These are phyloP conservation scores for Cucumis sativus DNA, from an alignment of 306 rosid species.

Conservation along the genomic window Cucumber_9930_V3 NC_026659.2:28729501-28730000, in stretches of 20 bases:
- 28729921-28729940: slow-evolving; percentile 25
- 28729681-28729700: slow-evolving; percentile 21
- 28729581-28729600: slow-evolving; percentile 10
- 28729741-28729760: slow-evolving; percentile 23
- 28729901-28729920: slow-evolving; percentile 15
- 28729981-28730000: slow-evolving; percentile 34
- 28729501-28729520: slow-evolving; percentile 15
- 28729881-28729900: slow-evolving; percentile 24
- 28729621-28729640: slow-evolving; percentile 18
- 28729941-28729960: slow-evolving; percentile 19
- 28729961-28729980: slow-evolving; percentile 31
- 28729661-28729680: slow-evolving; percentile 20
- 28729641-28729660: slow-evolving; percentile 15
- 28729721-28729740: slow-evolving; percentile 17
- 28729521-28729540: slow-evolving; percentile 24
- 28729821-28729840: slow-evolving; percentile 38
- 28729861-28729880: slow-evolving; percentile 19
- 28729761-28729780: slow-evolving; percentile 16
- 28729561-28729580: slow-evolving; percentile 15
- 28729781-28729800: slow-evolving; percentile 27
- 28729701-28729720: slow-evolving; percentile 22
- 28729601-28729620: slow-evolving; percentile 18
- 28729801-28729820: slow-evolving; percentile 25
- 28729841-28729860: slow-evolving; percentile 25
- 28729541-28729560: slow-evolving; percentile 18